These are phyloP conservation scores for Boletus fagicola DNA, from an alignment of 768 basidiomycete genomes.

Conservation along the genomic window DNA sequence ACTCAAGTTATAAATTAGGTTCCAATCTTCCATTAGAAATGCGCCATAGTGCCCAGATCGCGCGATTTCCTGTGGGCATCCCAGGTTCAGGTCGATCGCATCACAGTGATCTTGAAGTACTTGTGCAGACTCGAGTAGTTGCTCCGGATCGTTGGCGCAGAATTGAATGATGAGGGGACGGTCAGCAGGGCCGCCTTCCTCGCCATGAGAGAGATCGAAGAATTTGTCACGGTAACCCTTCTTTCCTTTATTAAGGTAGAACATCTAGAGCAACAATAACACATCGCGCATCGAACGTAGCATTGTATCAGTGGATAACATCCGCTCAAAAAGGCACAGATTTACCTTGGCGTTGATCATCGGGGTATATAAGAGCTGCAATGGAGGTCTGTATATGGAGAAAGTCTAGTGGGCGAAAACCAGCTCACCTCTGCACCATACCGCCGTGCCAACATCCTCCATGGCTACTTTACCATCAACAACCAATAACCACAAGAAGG, in stretches of 20 bases:
- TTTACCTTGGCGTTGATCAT: slow-evolving; percentile 94
- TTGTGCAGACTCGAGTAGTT: slow-evolving; percentile 74
- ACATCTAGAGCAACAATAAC: slow-evolving; percentile 48
- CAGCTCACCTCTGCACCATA: slow-evolving; percentile 72
- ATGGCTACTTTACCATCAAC: slow-evolving; percentile 58
- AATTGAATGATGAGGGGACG: slow-evolving; percentile 91
- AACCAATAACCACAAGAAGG: background rate
- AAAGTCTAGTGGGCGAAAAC: background rate
- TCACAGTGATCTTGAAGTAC: slow-evolving; percentile 79
- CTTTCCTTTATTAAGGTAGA: slow-evolving; percentile 36
- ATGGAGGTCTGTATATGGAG: background rate
- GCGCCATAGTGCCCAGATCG: slow-evolving; percentile 82
- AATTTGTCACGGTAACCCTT: slow-evolving; percentile 55
- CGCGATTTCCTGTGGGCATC: slow-evolving; percentile 96
- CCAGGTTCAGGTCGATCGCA: slow-evolving; percentile 91
- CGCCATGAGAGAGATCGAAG: slow-evolving; percentile 68
- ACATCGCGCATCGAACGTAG: background rate
- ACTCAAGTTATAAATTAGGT: slow-evolving; percentile 79
- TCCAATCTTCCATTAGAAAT: slow-evolving; percentile 95
- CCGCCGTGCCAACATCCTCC: slow-evolving; percentile 77
- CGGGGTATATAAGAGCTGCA: slow-evolving; percentile 86
- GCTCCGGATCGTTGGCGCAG: slow-evolving; percentile 84
- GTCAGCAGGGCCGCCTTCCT: slow-evolving; percentile 79
- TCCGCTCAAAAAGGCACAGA: background rate
- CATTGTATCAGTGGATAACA: background rate